Evolutionary conservation across 371 early-diverging fungal species (phyloP).

Genomic region (Mortierella sp.): DNA sequence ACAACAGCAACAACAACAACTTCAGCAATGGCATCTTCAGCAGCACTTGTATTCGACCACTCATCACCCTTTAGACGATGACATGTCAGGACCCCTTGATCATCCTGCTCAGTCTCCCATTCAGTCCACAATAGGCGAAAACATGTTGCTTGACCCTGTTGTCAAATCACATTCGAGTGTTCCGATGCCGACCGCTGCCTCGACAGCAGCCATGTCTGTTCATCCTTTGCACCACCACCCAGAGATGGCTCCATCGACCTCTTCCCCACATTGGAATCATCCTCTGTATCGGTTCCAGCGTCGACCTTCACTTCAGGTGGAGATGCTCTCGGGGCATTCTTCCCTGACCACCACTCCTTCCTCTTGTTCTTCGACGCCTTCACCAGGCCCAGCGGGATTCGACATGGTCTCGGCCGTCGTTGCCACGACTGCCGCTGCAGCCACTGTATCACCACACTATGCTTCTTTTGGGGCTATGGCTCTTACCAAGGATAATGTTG

Average conservation of each 20-base stretch:
- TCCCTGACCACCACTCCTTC: neutral
- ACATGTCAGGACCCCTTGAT: no score
- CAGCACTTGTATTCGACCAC: no score
- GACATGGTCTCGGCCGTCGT: neutral
- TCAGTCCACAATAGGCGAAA: no score
- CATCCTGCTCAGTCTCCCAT: no score
- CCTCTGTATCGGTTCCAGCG: constrained; percentile 9
- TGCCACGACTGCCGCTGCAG: neutral
- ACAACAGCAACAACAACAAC: neutral
- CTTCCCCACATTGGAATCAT: no score
- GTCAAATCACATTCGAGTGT: neutral
- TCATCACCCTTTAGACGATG: no score
- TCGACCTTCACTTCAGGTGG: constrained; percentile 17
- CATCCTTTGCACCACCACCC: neutral
- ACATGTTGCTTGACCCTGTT: no score
- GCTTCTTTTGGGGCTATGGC: neutral
- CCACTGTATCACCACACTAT: neutral
- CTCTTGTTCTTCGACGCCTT: neutral
- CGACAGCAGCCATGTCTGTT: neutral
- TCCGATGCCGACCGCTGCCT: neutral
- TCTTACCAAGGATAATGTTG: no score
- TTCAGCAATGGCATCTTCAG: neutral
- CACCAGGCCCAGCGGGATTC: constrained; percentile 4
- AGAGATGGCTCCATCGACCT: no score
- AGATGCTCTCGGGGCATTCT: neutral